These are phyloP conservation scores for Fusarium xyrophilum DNA, from an alignment of 2,329 filamentous ascomycete species.

Conservation along the genomic window DNA sequence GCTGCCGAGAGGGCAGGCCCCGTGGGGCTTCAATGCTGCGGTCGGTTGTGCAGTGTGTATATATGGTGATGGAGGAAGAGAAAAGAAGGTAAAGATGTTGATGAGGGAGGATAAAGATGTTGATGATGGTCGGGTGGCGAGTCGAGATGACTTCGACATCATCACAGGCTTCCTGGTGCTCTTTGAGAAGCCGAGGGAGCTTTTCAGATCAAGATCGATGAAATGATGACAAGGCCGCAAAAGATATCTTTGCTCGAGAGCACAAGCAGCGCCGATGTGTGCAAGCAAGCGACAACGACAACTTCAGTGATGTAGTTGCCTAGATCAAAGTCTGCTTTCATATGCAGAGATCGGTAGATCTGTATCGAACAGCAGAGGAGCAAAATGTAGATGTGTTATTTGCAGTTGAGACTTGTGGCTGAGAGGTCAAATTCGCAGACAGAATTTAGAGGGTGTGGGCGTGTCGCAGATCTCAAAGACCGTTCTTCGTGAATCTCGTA, in stretches of 20 bases:
- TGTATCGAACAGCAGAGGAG: neutral
- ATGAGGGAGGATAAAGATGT: neutral
- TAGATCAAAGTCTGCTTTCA: too few relatives aligned
- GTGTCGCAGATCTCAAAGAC: neutral
- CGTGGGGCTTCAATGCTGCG: neutral
- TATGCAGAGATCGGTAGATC: too few relatives aligned
- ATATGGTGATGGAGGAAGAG: neutral
- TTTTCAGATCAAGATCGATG: constrained; percentile 21
- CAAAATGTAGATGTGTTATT: neutral
- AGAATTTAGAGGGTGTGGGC: neutral
- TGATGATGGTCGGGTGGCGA: neutral
- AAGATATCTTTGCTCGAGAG: too few relatives aligned
- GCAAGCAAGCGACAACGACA: too few relatives aligned
- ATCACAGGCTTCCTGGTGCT: constrained; percentile 58
- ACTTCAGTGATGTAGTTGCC: too few relatives aligned
- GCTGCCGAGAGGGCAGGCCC: neutral
- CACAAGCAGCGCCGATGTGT: too few relatives aligned
- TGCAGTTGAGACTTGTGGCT: neutral
- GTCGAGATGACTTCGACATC: constrained; percentile 55
- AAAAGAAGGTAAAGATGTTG: neutral
- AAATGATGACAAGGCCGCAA: neutral
- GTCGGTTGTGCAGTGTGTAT: neutral
- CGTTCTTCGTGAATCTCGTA: neutral
- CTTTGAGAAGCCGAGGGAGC: constrained; percentile 57
- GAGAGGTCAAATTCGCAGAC: neutral